Base-by-base conservation (phyloP, 108 stramenopile species). In the Pseudonitzschia delicatissima region DNA sequence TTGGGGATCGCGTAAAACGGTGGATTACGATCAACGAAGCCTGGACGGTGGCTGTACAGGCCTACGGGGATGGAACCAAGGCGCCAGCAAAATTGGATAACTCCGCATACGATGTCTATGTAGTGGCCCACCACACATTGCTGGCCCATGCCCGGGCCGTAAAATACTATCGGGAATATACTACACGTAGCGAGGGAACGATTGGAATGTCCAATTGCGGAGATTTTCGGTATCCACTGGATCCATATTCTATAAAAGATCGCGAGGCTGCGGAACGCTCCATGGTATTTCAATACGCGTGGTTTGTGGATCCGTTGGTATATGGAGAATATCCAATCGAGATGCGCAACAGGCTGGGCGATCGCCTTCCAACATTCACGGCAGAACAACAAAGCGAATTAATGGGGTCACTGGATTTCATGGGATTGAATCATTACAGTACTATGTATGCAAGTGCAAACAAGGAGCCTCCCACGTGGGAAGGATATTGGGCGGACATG, bases 21-120 rank as follows among this genome's bases (percentile, higher is more conserved):
- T 98, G 96, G 96, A 87, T 96, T 26, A 98, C 97, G 12, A 71
- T 97, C 62, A 98, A 98, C 64, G 96, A 98, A 73, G 29, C 92
- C 0, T 96, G 93, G 92, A 95, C 87, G 2, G 70, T 92, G 7
- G 81, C 89, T 0, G 86, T 94, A 37, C 76, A 82, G 27, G 97
- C 93, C 26, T 97, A 96, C 67, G 81, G 87, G 32, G 77, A 80
- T 44, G 95, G 92, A 34, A 81, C 78, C 18, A 86, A 93, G 39
- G 97, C 97, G 8, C 97, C 97, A 26, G 97, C 96, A 13, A 71
- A 74, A 15, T 64, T 52, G 29, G 66, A 57, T 5, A 77, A 85
- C 65, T 76, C 85, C 17, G 29, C 53, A 3, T 57, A 49, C 17
- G 83, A 88, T 37, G 77, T 87, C 4, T 95, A 96, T 64, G 7